phyloP scores from a whole-genome alignment of 257 asterid genomes.

The Dorcoceras hygrometricum region DNA sequence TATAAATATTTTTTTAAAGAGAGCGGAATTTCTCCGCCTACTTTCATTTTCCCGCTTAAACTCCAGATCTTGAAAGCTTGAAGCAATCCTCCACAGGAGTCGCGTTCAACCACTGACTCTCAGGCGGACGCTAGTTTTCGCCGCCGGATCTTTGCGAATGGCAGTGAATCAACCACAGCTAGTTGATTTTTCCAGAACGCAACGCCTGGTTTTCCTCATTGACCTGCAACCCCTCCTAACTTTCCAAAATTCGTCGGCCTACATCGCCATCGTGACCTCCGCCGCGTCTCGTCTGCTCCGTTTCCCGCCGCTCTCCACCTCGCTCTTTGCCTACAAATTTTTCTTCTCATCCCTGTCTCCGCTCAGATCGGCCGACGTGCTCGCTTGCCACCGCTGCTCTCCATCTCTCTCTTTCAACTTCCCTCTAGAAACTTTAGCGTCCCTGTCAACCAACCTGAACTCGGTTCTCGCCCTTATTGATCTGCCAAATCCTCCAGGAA shows the following conservation, averaged over 20 bases:
- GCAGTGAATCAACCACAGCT: slow-evolving; percentile 36
- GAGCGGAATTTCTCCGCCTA: slow-evolving; percentile 35
- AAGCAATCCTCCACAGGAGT: neutral
- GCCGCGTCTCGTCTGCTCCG: slow-evolving; percentile 60
- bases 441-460: slow-evolving; percentile 44
- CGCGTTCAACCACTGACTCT: neutral
- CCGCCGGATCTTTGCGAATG: slow-evolving; percentile 33
- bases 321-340: slow-evolving; percentile 68
- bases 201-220: slow-evolving; percentile 64
- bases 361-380: slow-evolving; percentile 45
- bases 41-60: slow-evolving; percentile 48
- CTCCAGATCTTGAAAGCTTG: slow-evolving; percentile 24
- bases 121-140: slow-evolving; percentile 29
- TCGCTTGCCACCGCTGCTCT: slow-evolving; percentile 37
- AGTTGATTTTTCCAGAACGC: slow-evolving; percentile 53
- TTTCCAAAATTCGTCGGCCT: slow-evolving; percentile 44
- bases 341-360: slow-evolving; percentile 86
- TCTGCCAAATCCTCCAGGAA: slow-evolving; percentile 22
- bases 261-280: slow-evolving; percentile 47
- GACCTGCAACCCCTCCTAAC: slow-evolving; percentile 74
- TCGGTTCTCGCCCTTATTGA: slow-evolving; percentile 32
- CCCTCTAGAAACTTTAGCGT: slow-evolving; percentile 36
- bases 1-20: slow-evolving; percentile 20
- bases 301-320: slow-evolving; percentile 51
- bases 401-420: slow-evolving; percentile 44